Percentiles rank a stretch among this genome's conserved stretches.
Conservation (phyloP, 2,329 filamentous ascomycete genomes). For the Huntiella bhutanensis region DNA sequence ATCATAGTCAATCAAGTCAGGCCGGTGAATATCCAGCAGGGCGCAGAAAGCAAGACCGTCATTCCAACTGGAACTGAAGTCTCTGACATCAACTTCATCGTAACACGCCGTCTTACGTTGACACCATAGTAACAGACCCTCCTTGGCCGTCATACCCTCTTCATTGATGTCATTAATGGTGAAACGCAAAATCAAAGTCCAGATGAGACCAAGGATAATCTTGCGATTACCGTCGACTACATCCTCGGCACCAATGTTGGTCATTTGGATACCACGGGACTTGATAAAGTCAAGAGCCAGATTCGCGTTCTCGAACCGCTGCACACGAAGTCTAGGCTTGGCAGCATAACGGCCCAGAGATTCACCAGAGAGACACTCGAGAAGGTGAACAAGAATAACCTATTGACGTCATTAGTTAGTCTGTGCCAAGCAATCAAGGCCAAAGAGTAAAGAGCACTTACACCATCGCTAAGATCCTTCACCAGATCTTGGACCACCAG, state of each 20-base stretch:
- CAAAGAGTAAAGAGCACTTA: constrained; percentile 28
- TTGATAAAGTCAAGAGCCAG: constrained; percentile 87
- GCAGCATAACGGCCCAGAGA: constrained; percentile 93
- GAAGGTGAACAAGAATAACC: constrained; percentile 89
- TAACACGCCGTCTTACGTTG: constrained; percentile 98
- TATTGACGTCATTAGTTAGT: constrained; percentile 20
- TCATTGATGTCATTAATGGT: constrained; percentile 98
- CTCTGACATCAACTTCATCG: constrained; percentile 83
- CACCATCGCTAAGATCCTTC: constrained; percentile 78
- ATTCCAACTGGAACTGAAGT: constrained; percentile 95
- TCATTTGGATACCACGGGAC: constrained; percentile 81
- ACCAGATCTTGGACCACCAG: constrained; percentile 77
- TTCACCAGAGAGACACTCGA: constrained; percentile 88
- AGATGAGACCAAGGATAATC: constrained; percentile 92
- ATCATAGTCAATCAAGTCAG: constrained; percentile 94
- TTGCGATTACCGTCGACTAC: constrained; percentile 95
- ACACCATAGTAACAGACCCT: constrained; percentile 89
- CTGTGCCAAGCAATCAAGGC: not conserved
- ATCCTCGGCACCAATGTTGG: constrained; percentile 95
- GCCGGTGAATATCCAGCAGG: constrained; percentile 86
- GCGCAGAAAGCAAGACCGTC: constrained; percentile 94
- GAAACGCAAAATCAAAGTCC: constrained; percentile 93
- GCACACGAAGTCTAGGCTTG: constrained; percentile 86
- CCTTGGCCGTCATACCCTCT: constrained; percentile 93
- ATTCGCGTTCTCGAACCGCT: constrained; percentile 97